Base-by-base conservation (phyloP, 108 stramenopile genomes). In the Chaetoceros tenuissimus region DNA sequence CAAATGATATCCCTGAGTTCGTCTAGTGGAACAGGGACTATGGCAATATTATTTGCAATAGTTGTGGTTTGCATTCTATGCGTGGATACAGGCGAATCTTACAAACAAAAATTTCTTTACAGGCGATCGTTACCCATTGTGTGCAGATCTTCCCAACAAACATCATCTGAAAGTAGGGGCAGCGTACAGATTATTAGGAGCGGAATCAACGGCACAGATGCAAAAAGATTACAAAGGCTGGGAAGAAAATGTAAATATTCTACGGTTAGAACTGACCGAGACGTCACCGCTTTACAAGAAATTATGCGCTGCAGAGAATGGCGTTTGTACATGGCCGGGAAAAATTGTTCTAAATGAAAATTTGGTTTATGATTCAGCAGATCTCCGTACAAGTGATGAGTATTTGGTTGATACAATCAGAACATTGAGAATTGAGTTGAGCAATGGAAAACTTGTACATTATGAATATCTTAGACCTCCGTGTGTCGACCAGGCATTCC, bases 381-480 rank as follows among this genome's bases (percentile, higher is more conserved):
- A 62, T 52, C 34, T 49, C 49, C n/a, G n/a, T n/a, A n/a, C n/a
- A n/a, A 59, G 24, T 46, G 49, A 46, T 22, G 82, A 83, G 55
- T 80, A 76, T 50, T 24, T 34, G 23, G 65, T 83, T 43, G 76
- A 83, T 34, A 75, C 78, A 1, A 10, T 77, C 43, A 66, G 78
- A 23, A 50, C 69, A 10, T 66, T 83, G 16, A 62, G 72, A 60
- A 70, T 83, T 27, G 73, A 53, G 10, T 26, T 49, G 47, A n/a
- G n/a, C n/a, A n/a, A n/a, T n/a, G n/a, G n/a, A n/a, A n/a, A n/a
- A 7, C 58, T 29, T 3, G 46, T 82, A 7, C 79, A 61, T 57
- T 82, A 77, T 28, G 81, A 82, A 58, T 82, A 66, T 56, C 53
- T 74, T 1, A 57, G 60, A n/a, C 59, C 28, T 0, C 70, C 81